Evolutionary conservation across 2,329 filamentous ascomycete species (phyloP), one percentile per base, ranked within the genome.

Genomic region (Aspergillus candidus): DNA sequence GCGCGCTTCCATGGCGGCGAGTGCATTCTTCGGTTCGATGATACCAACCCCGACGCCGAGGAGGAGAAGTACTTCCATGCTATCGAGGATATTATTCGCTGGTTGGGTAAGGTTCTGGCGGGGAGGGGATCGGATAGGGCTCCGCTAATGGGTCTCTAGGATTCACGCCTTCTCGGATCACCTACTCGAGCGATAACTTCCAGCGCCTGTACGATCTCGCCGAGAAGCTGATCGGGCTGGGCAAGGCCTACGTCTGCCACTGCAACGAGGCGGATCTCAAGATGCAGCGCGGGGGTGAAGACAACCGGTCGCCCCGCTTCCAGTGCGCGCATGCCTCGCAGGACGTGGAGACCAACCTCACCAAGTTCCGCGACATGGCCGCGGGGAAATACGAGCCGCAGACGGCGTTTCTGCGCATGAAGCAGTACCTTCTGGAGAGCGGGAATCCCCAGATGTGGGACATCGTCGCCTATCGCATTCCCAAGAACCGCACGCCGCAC

Each of bases 401-500:
- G 57, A 83, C 88, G 64, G 91, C 88, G 2, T 86, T 88, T 57
- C 72, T 97, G 41, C 83, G 91, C 49, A 96, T 97, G 90, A 94
- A 94, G 73, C 88, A 94, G 74, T 79, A 88, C 52, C 44, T 53
- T 11, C 57, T 83, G n/a, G 79, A 80, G 40, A 83, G 84, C 56
- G 83, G 84, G 27, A 96, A 96, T 64, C 89, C 90, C 6, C 88
- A 94, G 68, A 90, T 95, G 86, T 96, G 91, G 91, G 91, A 97
- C 73, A 71, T 95, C 42, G 86, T 87, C 2, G 91, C 91, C 12
- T 97, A 95, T 68, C 82, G 91, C 48, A 83, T 97, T 43, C 77
- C 88, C 58, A 82, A 86, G 44, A 59, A 61, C 54, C 48, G 54
- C 40, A 43, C 38, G 12, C 44, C 40, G 4, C 62, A 62, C 50